phyloP scores from a whole-genome alignment of 2,329 filamentous ascomycete genomes.

The Penicillium janthinellum region DNA sequence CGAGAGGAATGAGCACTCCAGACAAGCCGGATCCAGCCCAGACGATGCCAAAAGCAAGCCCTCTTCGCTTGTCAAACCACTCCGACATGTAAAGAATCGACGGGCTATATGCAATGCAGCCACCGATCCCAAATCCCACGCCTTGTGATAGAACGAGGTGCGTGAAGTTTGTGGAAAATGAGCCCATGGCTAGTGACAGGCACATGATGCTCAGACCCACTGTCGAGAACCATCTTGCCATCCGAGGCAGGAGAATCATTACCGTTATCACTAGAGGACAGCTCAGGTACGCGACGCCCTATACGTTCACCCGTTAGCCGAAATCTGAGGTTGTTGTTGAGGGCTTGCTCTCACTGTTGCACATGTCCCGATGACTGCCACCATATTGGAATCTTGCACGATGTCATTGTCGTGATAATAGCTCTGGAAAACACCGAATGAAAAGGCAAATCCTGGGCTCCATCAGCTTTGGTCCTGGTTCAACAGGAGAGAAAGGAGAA shows the following conservation, averaged over 20 bases:
- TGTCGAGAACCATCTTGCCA: slow-evolving; percentile 26
- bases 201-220: slow-evolving; percentile 27
- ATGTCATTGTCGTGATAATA: slow-evolving; percentile 34
- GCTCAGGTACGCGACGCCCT: slow-evolving; percentile 32
- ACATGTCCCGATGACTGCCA: slow-evolving; percentile 38
- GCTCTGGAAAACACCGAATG: slow-evolving; percentile 37
- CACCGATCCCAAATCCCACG: slow-evolving; percentile 46
- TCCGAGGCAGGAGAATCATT: slow-evolving; percentile 24
- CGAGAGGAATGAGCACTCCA: slow-evolving; percentile 50
- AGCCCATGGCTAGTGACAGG: slow-evolving; percentile 27
- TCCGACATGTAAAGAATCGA: slow-evolving; percentile 53
- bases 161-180: slow-evolving; percentile 27
- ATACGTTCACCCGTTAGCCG: neutral
- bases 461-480: neutral
- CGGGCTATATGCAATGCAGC: slow-evolving; percentile 52
- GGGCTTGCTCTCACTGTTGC: slow-evolving; percentile 24
- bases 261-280: slow-evolving; percentile 24
- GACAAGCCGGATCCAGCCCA: slow-evolving; percentile 44
- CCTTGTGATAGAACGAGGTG: slow-evolving; percentile 33
- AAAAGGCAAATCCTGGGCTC: slow-evolving; percentile 24
- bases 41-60: slow-evolving; percentile 49
- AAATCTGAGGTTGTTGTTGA: fast-evolving
- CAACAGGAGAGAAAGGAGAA: neutral
- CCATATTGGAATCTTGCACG: slow-evolving; percentile 27
- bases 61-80: slow-evolving; percentile 53